Base-by-base conservation (phyloP, 73 alveolate species). In the Effrenium voratum region DNA sequence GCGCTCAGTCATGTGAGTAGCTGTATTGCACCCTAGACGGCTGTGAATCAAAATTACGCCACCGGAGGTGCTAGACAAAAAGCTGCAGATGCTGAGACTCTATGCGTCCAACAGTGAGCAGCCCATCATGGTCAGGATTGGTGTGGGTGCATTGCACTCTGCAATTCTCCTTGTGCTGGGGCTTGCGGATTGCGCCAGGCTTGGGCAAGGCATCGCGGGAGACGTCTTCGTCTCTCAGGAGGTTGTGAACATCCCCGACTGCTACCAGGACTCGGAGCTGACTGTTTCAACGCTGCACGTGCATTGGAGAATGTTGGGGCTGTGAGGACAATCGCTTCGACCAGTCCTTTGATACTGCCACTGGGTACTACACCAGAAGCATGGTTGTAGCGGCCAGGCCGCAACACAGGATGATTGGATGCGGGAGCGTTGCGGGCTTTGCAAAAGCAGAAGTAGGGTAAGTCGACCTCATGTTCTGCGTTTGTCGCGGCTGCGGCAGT, bases 51-150 rank as follows among this genome's bases (percentile, higher is more conserved):
- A n/a, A n/a, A 41, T 45, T 72, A 46, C 34, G 15, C 28, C 49
- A 22, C 2, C 72, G n/a, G 32, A 88, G 95, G 95, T 88, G 46
- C 36, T 88, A 86, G 95, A 88, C 85, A 77, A 86, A n/a, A 88
- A 88, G 86, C 60, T 88, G 95, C 95, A 88, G 86, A 88, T 88
- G 95, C 95, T 88, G 19, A 60, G 95, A 70, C 84, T 88, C 28
- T 88, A 88, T 32, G 72, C 80, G 8, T 55, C 72, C 38, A 76
- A 44, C 60, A 28, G 50, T 28, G 95, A 88, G 40, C 47, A 46
- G 15, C 95, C 95, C n/a, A 30, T 88, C 52, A 88, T 88, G 95
- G n/a, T 88, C 86, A 88, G 81, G 95, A 46, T 55, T 16, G 43
- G 10, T 36, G 32, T 40, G 80, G 24, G 28, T 32, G 32, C n/a